Conservation (phyloP, 768 basidiomycete genomes). For the Trametes punicea region DNA sequence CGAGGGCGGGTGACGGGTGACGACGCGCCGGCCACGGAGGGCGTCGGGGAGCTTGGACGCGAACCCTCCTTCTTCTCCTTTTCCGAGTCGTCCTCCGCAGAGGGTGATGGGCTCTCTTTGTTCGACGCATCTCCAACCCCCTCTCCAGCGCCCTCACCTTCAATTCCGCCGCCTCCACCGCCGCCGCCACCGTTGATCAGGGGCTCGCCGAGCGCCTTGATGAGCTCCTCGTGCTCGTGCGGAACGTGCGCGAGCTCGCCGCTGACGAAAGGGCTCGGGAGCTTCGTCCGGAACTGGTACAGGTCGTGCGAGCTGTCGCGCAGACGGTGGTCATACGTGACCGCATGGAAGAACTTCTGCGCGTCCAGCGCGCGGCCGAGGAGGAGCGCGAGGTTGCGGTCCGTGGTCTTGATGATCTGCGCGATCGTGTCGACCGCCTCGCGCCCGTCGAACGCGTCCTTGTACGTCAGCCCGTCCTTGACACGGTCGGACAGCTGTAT, state of each 20-base stretch:
- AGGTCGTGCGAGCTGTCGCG: constrained; percentile 85
- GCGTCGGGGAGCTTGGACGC: constrained; percentile 23
- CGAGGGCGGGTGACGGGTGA: constrained; percentile 32
- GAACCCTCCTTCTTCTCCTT: constrained; percentile 28
- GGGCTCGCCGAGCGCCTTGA: constrained; percentile 23
- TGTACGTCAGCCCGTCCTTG: constrained; percentile 96
- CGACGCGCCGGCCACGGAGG: constrained; percentile 23
- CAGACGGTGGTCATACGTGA: constrained; percentile 96
- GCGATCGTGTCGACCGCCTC: constrained; percentile 97
- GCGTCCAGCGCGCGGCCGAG: constrained; percentile 95
- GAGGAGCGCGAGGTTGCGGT: constrained; percentile 90
- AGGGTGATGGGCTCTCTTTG: constrained; percentile 31
- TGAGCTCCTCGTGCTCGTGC: constrained; percentile 34
- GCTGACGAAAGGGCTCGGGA: constrained; percentile 82
- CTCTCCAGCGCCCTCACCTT: constrained; percentile 22
- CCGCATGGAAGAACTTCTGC: constrained; percentile 99
- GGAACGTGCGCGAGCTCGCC: constrained; percentile 54
- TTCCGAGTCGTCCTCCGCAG: constrained; percentile 29
- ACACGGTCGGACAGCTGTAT: constrained; percentile 72
- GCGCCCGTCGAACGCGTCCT: constrained; percentile 93
- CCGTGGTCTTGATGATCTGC: constrained; percentile 97
- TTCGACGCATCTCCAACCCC: constrained; percentile 21
- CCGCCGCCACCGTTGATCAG: constrained; percentile 28
- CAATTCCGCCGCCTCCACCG: background rate
- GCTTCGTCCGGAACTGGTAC: constrained; percentile 86